phyloP scores from a whole-genome alignment of 148 eudicot genomes.

The Vaccinium macrocarpon region DNA sequence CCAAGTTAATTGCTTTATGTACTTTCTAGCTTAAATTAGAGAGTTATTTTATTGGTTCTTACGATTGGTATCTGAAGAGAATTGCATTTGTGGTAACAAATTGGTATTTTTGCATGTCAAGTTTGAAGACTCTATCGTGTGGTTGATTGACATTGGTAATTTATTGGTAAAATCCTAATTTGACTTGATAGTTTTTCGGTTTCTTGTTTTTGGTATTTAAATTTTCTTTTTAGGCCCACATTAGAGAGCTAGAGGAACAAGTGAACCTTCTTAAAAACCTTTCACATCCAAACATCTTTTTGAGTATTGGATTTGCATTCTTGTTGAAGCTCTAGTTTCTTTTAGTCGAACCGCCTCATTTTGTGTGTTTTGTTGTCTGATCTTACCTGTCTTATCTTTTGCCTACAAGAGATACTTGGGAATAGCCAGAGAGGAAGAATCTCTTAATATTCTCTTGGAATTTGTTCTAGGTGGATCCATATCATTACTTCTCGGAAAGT shows the following conservation, averaged over 20 bases:
- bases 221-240: slow-evolving; percentile 54
- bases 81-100: neutral
- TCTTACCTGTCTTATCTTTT: slow-evolving; percentile 5
- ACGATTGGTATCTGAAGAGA: neutral
- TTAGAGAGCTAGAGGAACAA: slow-evolving; percentile 92
- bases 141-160: slow-evolving; percentile 30
- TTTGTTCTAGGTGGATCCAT: slow-evolving; percentile 97
- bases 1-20: neutral
- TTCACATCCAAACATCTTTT: slow-evolving; percentile 89
- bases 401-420: slow-evolving; percentile 76
- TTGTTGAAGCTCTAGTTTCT: neutral
- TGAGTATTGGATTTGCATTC: slow-evolving; percentile 33
- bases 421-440: slow-evolving; percentile 84
- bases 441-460: slow-evolving; percentile 79
- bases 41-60: neutral
- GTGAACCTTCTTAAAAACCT: slow-evolving; percentile 87
- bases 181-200: neutral
- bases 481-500: slow-evolving; percentile 84
- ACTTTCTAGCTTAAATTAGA: neutral
- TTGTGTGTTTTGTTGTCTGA: slow-evolving; percentile 16
- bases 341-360: neutral
- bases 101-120: neutral
- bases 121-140: neutral
- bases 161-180: neutral
- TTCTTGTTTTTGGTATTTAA: neutral